Base-by-base conservation (phyloP, 2,329 filamentous ascomycete genomes). In the Paecilomyces formosus region DNA sequence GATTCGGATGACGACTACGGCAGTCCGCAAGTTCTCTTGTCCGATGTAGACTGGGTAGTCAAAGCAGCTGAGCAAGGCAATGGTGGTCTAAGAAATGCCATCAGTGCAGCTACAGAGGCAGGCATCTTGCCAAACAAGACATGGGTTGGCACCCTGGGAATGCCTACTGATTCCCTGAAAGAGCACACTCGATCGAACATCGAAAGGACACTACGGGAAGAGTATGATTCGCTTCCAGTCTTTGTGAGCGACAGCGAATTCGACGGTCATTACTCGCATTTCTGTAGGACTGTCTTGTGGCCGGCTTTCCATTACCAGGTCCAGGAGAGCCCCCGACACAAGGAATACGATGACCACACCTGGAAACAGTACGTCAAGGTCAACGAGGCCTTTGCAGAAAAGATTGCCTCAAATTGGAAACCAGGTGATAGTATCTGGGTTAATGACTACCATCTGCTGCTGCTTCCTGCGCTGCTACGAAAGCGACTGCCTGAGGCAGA, bases 261-360 rank as follows among this genome's bases (percentile, higher is more conserved):
- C 68, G 89, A 96, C 68, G 92, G 92, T 0, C 92, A 96, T 75
- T 97, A 97, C 70, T 84, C 88, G 13, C 92, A 97, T 76, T 97
- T 93, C 73, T 97, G 92, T 84, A 96, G 96, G 77, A 89, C 93
- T 8, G 95, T 97, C 55, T 80, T 97, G 8, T 97, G 92, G 92
- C 93, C 93, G 1, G 92, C 96, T 62, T 94, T 97, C 74, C 92
- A 97, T 75, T 97, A 97, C 74, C 92, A 96, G 73, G 95, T 97
- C 64, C 93, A 93, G 2, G 93, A 97, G 72, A 93, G 93, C 69
- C 92, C 93, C 45, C 95, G 96, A 79, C 96, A 92, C 84, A 97
- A 96, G 70, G 92, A 93, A 0, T 97, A 96, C 72, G 88, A 95
- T 72, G 93, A 97, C 67, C 92, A 97, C 74, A 96, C 92, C 0